Percentiles rank a stretch among this genome's conserved stretches.
phyloP scores from a whole-genome alignment of 2,329 filamentous ascomycete genomes.

The Cladosporium sp. region DNA sequence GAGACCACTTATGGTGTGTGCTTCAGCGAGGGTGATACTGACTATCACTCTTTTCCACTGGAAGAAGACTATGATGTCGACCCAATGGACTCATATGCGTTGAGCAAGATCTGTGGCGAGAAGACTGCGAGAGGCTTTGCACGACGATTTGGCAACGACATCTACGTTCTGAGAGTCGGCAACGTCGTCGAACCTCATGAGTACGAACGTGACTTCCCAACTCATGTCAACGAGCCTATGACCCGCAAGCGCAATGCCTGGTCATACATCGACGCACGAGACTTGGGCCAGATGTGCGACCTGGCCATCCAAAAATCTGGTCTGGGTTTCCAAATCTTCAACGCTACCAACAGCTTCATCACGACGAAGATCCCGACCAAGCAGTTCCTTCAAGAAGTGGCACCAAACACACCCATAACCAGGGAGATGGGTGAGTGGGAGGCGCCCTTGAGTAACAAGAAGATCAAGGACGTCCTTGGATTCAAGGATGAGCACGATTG shows the following conservation, averaged over 20 bases:
- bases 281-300: conserved; percentile 64
- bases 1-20: conserved; percentile 65
- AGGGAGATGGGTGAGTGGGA: conserved; percentile 61
- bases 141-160: conserved; percentile 57
- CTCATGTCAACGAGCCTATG: conserved; percentile 54
- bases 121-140: conserved; percentile 60
- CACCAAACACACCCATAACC: conserved; percentile 55
- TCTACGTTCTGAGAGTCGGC: conserved; percentile 63
- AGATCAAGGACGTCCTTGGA: conserved; percentile 60
- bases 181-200: conserved; percentile 65
- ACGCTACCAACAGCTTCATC: conserved; percentile 64
- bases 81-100: conserved; percentile 64
- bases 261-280: conserved; percentile 64
- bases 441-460: conserved; percentile 62
- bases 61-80: conserved; percentile 62
- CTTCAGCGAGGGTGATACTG: conserved; percentile 60
- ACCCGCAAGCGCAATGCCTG: conserved; percentile 61
- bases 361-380: conserved; percentile 56
- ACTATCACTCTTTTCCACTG: conserved; percentile 61
- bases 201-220: conserved; percentile 57
- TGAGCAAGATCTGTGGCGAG: conserved; percentile 63
- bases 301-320: conserved; percentile 55
- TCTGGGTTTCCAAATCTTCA: conserved; percentile 65
- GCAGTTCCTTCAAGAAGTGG: conserved; percentile 54
- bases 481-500: conserved; percentile 63